Base-by-base conservation (phyloP, 2,329 filamentous ascomycete genomes). In the Hymenoscyphus salicellus region DNA sequence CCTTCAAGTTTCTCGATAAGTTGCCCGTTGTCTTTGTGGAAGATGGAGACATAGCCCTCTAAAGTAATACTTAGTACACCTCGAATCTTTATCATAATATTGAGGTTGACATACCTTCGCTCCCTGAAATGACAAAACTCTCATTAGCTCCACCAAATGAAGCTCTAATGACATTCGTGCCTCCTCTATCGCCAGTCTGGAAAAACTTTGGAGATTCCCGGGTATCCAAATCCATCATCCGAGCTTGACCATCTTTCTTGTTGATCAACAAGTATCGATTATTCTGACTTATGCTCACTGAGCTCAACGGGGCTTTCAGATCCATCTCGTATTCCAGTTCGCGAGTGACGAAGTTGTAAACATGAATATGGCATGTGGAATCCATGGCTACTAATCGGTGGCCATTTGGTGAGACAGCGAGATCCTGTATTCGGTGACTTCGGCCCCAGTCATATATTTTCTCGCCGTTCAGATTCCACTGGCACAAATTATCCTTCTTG, bases 71-170 rank as follows among this genome's bases (percentile, higher is more conserved):
- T 65, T 56, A 70, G 63, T 58, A 65, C 26, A 59, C 2, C 3
- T 26, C 62, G 30, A 30, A 28, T 41, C 11, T 17, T 55, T 33
- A 49, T 20, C 23, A 11, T 11, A 7, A 8, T n/a, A 46, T 20
- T 5, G 17, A 23, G n/a, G 14, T 55, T 3, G n/a, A 71, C 81
- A 73, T 79, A 93, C 92, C 90, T 84, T 97, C 93, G 72, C 93
- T 97, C 11, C 95, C 95, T 72, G 91, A 94, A 32, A 96, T 83
- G 10, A 98, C 89, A 76, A 97, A 97, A 75, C 89, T 93, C 78
- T 97, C 93, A 65, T 91, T 89, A 1, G 94, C 93, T 36, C 95
- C 95, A 20, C 95, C 95, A 77, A 97, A 95, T 0, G 83, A 81
- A 72, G 89, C 91, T 60, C 94, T 85, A 65, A 99, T 96, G 63